Conservation (phyloP, 768 basidiomycete species). For the Boletus edulis region DNA sequence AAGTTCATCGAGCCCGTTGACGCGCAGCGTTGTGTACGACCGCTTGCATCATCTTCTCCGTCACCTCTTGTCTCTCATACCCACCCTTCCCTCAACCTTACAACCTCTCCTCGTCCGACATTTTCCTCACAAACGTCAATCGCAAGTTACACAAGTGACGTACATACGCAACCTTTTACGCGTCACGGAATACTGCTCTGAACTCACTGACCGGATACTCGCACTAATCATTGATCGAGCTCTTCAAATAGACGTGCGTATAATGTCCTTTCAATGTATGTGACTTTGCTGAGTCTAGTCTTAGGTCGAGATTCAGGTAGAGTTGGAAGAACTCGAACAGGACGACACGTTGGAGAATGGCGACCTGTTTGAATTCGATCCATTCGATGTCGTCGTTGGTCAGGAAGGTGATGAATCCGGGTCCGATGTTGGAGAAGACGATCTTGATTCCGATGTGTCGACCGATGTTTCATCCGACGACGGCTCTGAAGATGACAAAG, state of each 20-base stretch:
- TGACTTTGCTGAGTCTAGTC: background rate
- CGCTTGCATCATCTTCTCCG: conserved; percentile 83
- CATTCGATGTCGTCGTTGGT: conserved; percentile 81
- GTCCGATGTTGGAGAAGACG: conserved; percentile 52
- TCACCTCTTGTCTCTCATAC: conserved; percentile 85
- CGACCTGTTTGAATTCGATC: conserved; percentile 72
- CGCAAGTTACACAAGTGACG: conserved; percentile 72
- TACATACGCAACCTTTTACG: conserved; percentile 89
- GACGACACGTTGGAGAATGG: conserved; percentile 50
- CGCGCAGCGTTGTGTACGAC: conserved; percentile 80
- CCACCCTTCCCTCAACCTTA: conserved; percentile 85
- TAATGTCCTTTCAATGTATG: background rate
- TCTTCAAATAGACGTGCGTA: conserved; percentile 89
- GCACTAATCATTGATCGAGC: conserved; percentile 90
- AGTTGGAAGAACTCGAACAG: conserved; percentile 87
- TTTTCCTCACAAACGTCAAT: conserved; percentile 94
- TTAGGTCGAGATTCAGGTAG: conserved; percentile 96
- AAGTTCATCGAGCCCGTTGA: conserved; percentile 66
- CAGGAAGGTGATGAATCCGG: conserved; percentile 69
- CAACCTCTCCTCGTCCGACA: conserved; percentile 79
- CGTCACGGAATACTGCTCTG: conserved; percentile 84
- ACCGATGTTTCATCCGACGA: conserved; percentile 79
- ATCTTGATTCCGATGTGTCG: conserved; percentile 49
- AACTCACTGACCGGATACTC: conserved; percentile 79
- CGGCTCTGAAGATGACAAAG: conserved; percentile 44